These are phyloP conservation scores for Backusella sp. DNA, from an alignment of 192 early-diverging fungal genomes.

Conservation along the genomic window DNA sequence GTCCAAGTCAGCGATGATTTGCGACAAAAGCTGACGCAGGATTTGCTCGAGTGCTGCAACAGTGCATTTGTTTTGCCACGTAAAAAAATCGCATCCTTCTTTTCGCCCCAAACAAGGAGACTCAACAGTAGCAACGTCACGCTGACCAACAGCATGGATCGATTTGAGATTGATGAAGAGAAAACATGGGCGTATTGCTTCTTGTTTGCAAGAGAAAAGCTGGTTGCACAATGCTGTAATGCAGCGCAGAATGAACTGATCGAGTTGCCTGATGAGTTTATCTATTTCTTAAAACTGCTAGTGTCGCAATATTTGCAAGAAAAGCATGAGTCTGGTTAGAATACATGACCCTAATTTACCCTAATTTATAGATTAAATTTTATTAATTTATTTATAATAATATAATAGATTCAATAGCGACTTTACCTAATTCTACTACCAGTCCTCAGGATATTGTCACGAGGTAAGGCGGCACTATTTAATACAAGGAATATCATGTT, in stretches of 20 bases:
- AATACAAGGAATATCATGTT: too few species aligned
- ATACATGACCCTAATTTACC: background rate
- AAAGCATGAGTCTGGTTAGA: conserved; percentile 12
- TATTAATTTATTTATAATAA: background rate
- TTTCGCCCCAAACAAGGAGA: conserved; percentile 5
- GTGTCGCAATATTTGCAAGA: conserved; percentile 19
- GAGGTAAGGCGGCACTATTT: background rate
- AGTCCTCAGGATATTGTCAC: conserved; percentile 4
- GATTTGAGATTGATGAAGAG: background rate
- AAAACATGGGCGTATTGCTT: conserved; percentile 18
- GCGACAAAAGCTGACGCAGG: conserved; percentile 5
- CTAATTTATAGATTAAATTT: background rate
- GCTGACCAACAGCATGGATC: background rate
- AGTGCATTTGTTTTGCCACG: background rate
- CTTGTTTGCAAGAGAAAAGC: conserved; percentile 24
- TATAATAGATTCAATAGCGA: background rate
- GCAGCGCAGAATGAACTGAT: background rate
- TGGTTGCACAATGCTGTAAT: conserved; percentile 22
- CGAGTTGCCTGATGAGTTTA: conserved; percentile 11
- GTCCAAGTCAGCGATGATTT: conserved; percentile 31
- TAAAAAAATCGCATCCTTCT: conserved; percentile 18
- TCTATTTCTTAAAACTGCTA: conserved; percentile 19
- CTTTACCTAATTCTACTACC: conserved; percentile 1
- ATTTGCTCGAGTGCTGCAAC: conserved; percentile 17
- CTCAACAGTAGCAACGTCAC: background rate